phyloP scores from a whole-genome alignment of 2,329 filamentous ascomycete genomes.

The Fusarium anthophilum region DNA sequence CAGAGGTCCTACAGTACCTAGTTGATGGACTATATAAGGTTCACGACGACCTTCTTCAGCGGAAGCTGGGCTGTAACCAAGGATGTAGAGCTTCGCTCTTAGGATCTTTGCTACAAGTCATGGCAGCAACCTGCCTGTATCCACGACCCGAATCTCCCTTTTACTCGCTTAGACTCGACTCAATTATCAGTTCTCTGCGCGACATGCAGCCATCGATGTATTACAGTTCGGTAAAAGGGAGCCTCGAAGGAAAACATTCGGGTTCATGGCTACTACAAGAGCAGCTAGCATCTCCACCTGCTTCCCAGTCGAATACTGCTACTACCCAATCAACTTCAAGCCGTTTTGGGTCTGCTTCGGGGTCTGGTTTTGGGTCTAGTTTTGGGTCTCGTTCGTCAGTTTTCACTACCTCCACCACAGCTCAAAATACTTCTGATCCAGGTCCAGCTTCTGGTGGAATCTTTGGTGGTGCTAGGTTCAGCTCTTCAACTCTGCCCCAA shows the following conservation, averaged over 20 bases:
- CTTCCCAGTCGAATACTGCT: background rate
- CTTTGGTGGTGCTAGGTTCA: background rate
- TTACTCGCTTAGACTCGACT: background rate
- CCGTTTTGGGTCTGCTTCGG: background rate
- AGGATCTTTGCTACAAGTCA: background rate
- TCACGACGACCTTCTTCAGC: background rate
- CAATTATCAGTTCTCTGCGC: background rate
- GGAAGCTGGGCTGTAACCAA: background rate
- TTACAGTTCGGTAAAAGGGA: background rate
- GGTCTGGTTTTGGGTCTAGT: too few relatives aligned
- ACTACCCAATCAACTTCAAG: background rate
- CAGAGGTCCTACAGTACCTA: fast-evolving
- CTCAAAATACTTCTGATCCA: background rate
- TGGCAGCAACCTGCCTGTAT: background rate
- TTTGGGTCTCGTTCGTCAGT: background rate
- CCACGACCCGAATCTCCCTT: background rate
- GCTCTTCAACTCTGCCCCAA: background rate
- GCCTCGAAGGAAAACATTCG: background rate
- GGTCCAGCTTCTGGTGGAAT: background rate
- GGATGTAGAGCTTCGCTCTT: background rate
- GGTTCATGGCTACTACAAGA: background rate
- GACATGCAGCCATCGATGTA: background rate
- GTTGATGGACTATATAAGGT: background rate
- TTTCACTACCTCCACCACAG: background rate
- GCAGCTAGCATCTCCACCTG: background rate